Base-by-base conservation (phyloP, 75 land plant species). In the Cryptomeria japonica region DNA sequence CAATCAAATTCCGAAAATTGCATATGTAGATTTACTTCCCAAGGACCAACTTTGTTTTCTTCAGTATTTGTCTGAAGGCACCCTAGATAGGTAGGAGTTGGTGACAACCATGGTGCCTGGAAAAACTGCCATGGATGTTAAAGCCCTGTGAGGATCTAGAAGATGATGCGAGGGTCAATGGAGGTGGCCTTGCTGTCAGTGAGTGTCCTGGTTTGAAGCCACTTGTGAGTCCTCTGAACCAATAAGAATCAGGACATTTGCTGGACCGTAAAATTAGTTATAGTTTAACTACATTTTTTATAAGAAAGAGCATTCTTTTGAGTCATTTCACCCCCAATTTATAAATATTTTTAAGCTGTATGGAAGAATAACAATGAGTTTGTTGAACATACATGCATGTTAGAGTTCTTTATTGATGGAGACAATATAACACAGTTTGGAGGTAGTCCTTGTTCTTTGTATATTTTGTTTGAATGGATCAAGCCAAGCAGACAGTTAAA, bases 191-290 rank as follows among this genome's bases (percentile, higher is more conserved):
- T n/a, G n/a, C n/a, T 44, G 46, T 42, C 44, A 42, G 46, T 6
- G 1, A 44, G 46, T 44, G 3, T 4, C 6, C 3, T 44, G 46
- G 3, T 44, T 44, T 44, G 6, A 44, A 44, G 46, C 46, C 6
- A 44, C 46, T 44, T 4, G 1, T 0, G 6, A 44, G 46, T 44
- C 88, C 16, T 85, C 85, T 18, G 90, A 91, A 42, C n/a, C n/a
- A n/a, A n/a, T 85, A 88, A 93, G 87, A 93, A 93, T 87, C 94
- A 93, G 78, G 96, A 95, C 15, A 91, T 94, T 39, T 94, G 94
- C 2, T 95, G 96, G 96, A 93, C 95, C 7, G 93, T 94, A 85
- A 92, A 94, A 12, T n/a, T n/a, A n/a, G n/a, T n/a, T n/a, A n/a
- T n/a, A n/a, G n/a, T n/a, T n/a, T n/a, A n/a, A 18, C 7, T 7